Evolutionary conservation across 2,329 filamentous ascomycete species (phyloP), one percentile per base, ranked within the genome.

Genomic region (Monosporascus sp.): DNA sequence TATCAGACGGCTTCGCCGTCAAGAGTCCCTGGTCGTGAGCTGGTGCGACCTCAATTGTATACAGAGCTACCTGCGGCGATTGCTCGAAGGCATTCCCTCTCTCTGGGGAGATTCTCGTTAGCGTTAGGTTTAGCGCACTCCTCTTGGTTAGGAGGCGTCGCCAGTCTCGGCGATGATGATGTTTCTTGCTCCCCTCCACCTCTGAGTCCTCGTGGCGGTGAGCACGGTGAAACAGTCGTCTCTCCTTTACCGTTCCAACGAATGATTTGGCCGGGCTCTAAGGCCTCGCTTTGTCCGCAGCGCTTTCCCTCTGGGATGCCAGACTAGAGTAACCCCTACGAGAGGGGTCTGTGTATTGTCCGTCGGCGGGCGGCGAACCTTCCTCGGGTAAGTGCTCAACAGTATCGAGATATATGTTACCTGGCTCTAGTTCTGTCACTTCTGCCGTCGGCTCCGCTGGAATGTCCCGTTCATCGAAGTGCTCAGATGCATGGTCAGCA

Each of bases 211-310:
- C 31, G 31, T 14, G 9, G 31, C 31, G 31, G 31, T 35, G 31
- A 49, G 20, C 49, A 49, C 37, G 52, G 43, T 62, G 63, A 47
- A 55, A 58, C 41, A 62, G 20, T 20, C 61, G 60, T 43, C 59
- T 63, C 52, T 63, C 60, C 49, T 60, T 66, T 9, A 59, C 46
- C 18, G 52, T 53, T 39, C 55, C 58, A 9, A 60, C 54, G 3
- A 63, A 46, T 15, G 61, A 63, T 47, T 63, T 62, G 24, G 60
- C 58, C n/a, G 57, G 50, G 38, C 50, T 22, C 15, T 60, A 47
- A 31, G 38, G 54, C 47, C 57, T 61, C 63, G 62, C 62, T 43
- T 59, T 57, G 5, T 55, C 51, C 44, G 48, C 41, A 24, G 55
- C 52, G 15, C 48, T 56, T 20, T 37, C 4, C 44, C 52, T 47